Base-by-base conservation (phyloP, 306 rosid species). In the Lagenaria siceraria region DNA sequence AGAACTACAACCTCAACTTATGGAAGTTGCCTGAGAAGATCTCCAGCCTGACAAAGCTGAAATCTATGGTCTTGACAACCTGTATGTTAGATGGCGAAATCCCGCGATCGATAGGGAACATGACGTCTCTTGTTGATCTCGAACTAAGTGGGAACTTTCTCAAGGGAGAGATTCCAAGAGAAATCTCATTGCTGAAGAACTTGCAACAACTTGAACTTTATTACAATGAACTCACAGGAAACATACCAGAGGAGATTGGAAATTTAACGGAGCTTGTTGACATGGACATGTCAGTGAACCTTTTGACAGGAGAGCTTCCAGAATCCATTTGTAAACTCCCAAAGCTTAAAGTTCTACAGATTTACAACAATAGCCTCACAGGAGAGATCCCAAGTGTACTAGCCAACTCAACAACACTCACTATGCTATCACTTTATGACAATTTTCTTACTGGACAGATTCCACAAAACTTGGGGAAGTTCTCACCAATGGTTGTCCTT, bases 221-320 rank as follows among this genome's bases (percentile, higher is more conserved):
- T 90, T 96, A 96, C 72, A 95, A 95, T 83, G 82, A 54, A 21
- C 89, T 96, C 7, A 78, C 77, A 22, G 99, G 99, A 8, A 82
- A 78, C 54, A 88, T 96, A 33, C 99, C 99, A 0, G 88, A 82
- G 79, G 97, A 87, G 85, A 80, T 96, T 1, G 99, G 99, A 48
- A 90, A 96, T 81, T 85, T 96, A 56, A 85, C 91, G 1, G 89
- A 85, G 84, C 93, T 96, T 1, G 76, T 4, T 6, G 99, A 96
- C 60, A 56, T 96, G 66, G 99, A 96, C 79, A 89, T 92, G 87
- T 96, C 99, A 4, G 98, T 96, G 69, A 96, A 96, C 74, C 90
- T 78, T 77, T 80, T 96, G 42, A 77, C 84, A 0, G 99, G 99
- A 18, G 85, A 79, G 7, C 85, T 96, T 54, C 97, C 99, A 7